phyloP scores from a whole-genome alignment of 352 stramenopile genomes.

The Elongisporangium undulatum region DNA sequence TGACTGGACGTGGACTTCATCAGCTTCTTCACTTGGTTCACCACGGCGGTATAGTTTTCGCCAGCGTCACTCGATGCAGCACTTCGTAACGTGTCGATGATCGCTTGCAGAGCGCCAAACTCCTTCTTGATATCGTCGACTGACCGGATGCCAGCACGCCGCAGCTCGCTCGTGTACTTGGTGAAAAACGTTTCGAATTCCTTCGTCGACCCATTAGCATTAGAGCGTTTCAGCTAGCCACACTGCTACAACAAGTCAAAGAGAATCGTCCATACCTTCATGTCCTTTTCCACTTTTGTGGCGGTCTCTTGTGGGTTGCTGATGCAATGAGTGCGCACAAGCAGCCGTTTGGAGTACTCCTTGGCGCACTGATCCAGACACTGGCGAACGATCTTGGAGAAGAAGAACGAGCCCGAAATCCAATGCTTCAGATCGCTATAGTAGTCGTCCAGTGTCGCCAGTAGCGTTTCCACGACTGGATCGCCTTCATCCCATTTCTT shows the following conservation, averaged over 20 bases:
- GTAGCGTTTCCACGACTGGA: conserved; percentile 62
- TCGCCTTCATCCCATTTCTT: conserved; percentile 84
- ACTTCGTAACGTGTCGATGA: conserved; percentile 36
- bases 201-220: conserved; percentile 13
- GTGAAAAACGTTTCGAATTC: conserved; percentile 69
- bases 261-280: conserved; percentile 27
- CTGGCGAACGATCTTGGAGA: conserved; percentile 70
- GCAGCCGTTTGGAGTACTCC: conserved; percentile 59
- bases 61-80: conserved; percentile 19
- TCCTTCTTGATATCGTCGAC: conserved; percentile 65
- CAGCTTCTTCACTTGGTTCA: conserved; percentile 59
- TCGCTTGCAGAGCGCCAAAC: conserved; percentile 45
- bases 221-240: too few species aligned
- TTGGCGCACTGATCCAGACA: conserved; percentile 62
- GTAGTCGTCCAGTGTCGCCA: conserved; percentile 80
- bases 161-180: conserved; percentile 60
- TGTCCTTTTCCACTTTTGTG: conserved; percentile 49
- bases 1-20: conserved; percentile 59
- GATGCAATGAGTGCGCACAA: conserved; percentile 59
- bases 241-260: too few species aligned
- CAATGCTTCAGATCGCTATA: conserved; percentile 64
- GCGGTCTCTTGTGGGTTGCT: conserved; percentile 27
- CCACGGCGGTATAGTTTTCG: conserved; percentile 21
- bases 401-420: conserved; percentile 84
- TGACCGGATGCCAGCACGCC: conserved; percentile 62